Percentiles rank a stretch among this genome's conserved stretches.
phyloP scores from a whole-genome alignment of 2,329 filamentous ascomycete genomes.

The Fusarium transvaalense region DNA sequence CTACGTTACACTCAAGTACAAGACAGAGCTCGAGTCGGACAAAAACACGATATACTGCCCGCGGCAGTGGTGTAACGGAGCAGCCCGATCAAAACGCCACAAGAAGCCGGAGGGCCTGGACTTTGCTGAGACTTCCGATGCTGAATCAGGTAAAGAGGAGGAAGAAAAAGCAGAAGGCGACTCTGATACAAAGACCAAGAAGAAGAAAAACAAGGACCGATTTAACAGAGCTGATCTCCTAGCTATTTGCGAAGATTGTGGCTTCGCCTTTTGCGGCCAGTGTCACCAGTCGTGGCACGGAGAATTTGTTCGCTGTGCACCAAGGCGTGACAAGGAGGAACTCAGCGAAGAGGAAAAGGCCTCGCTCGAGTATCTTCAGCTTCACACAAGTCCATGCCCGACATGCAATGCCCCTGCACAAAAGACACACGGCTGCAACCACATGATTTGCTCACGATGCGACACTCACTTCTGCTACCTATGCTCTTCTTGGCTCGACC shows the following conservation, averaged over 20 bases:
- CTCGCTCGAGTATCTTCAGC: constrained; percentile 83
- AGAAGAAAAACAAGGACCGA: constrained; percentile 44
- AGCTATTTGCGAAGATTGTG: constrained; percentile 88
- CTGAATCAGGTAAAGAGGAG: constrained; percentile 62
- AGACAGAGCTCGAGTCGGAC: constrained; percentile 91
- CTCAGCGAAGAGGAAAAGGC: constrained; percentile 88
- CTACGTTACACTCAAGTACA: constrained; percentile 91
- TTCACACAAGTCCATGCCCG: constrained; percentile 88
- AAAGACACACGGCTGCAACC: constrained; percentile 95
- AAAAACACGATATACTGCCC: constrained; percentile 95
- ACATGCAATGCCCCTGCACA: constrained; percentile 87
- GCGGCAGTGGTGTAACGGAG: constrained; percentile 90
- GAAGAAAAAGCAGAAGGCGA: constrained; percentile 50
- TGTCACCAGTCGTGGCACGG: constrained; percentile 90
- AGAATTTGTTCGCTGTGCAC: constrained; percentile 78
- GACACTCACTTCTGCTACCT: constrained; percentile 95
- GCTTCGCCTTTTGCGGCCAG: constrained; percentile 85
- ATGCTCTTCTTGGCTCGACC: constrained; percentile 86
- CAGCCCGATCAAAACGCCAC: constrained; percentile 80
- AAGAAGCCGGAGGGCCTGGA: constrained; percentile 77
- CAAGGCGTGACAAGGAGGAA: constrained; percentile 74
- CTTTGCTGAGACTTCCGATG: constrained; percentile 67
- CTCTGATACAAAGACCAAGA: constrained; percentile 34
- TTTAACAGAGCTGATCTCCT: constrained; percentile 73
- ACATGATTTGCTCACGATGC: constrained; percentile 95